Evolutionary conservation across 208 protist genomes (phyloP).

Genomic region (Trypanosoma cruzi): DNA sequence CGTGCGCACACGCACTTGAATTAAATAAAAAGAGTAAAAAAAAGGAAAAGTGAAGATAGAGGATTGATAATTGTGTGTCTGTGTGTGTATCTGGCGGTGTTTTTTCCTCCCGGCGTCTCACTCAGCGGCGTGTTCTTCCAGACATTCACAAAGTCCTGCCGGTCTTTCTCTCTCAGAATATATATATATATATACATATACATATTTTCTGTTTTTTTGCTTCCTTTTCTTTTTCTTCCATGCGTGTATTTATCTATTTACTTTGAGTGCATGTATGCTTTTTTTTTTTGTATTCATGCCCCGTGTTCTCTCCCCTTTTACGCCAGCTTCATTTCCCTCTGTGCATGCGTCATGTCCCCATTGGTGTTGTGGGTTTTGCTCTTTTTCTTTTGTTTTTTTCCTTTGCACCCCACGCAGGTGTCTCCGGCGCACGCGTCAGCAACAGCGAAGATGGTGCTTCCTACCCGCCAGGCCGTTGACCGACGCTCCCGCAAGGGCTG

Average conservation of each 20-base stretch:
- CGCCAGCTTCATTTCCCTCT: too few relatives aligned
- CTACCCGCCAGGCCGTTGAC: constrained; percentile 58
- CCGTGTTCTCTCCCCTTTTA: too few relatives aligned
- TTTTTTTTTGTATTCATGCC: constrained; percentile 17
- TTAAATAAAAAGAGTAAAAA: too few relatives aligned
- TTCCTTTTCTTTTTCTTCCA: not conserved
- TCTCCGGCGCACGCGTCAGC: not conserved
- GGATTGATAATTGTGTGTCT: not conserved
- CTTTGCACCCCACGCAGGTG: not conserved
- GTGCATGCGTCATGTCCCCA: not conserved
- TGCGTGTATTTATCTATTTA: not conserved
- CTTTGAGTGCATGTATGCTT: constrained; percentile 1
- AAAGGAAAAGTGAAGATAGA: not conserved
- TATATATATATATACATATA: too few relatives aligned
- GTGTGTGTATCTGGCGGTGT: not conserved
- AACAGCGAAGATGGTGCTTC: constrained; percentile 53
- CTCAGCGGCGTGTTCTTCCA: not conserved
- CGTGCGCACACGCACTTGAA: too few relatives aligned
- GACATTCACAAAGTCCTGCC: not conserved
- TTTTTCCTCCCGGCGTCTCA: not conserved
- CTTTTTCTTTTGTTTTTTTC: constrained; percentile 13
- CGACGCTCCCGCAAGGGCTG: constrained; percentile 69
- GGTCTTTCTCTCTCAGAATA: not conserved
- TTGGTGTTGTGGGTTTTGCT: not conserved
- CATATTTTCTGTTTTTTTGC: not conserved